Percentiles rank a stretch among this genome's conserved stretches.
phyloP scores from a whole-genome alignment of 208 protist genomes.

The Trypanosoma lewisi region DNA sequence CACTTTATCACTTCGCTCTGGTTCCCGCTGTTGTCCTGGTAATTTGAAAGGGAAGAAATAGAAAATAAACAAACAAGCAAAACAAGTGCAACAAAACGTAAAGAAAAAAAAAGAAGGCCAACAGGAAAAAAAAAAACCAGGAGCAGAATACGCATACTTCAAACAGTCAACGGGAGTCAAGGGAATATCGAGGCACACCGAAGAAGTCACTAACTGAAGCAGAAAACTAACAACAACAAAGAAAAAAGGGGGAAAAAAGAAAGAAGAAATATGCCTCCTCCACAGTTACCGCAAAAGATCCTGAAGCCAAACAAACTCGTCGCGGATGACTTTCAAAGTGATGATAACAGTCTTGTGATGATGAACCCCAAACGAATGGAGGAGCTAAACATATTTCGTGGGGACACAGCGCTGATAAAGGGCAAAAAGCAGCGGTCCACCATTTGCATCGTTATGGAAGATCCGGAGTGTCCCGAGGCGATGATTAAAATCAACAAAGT shows the following conservation, averaged over 20 bases:
- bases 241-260: not conserved
- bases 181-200: too few relatives aligned
- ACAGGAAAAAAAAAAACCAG: not conserved
- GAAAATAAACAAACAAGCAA: too few relatives aligned
- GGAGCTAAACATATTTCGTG: conserved; percentile 98
- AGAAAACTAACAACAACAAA: not conserved
- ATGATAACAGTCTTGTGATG: conserved; percentile 98
- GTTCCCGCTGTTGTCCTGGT: too few relatives aligned
- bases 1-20: too few relatives aligned
- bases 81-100: not conserved
- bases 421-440: conserved; percentile 98
- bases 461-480: conserved; percentile 91
- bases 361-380: conserved; percentile 96
- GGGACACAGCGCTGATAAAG: conserved; percentile 97
- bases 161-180: not conserved
- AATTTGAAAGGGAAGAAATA: too few relatives aligned
- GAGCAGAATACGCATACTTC: not conserved
- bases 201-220: too few relatives aligned
- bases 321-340: conserved; percentile 96
- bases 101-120: conserved; percentile 2
- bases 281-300: conserved; percentile 10
- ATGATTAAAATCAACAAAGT: conserved; percentile 99
- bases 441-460: conserved; percentile 96
- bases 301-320: conserved; percentile 95
- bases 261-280: conserved; percentile 14